Evolutionary conservation across 345 rosid genomes (phyloP), one percentile per base, ranked within the genome.

Genomic region (Schrenkiella parvula): DNA sequence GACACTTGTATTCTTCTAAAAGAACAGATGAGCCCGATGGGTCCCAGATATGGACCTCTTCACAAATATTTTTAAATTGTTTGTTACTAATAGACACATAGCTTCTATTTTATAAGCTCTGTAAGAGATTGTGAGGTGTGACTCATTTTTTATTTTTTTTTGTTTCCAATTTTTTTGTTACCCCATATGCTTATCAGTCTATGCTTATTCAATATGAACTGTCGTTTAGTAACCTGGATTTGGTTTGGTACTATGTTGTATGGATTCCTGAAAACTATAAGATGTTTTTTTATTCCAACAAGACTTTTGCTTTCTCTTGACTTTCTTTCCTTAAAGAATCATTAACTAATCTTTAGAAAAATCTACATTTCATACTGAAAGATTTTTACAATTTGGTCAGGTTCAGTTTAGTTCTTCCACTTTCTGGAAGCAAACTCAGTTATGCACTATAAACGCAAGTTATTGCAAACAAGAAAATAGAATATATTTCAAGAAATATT

Each of bases 101-200:
- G 80, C 80, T 70, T 35, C 65, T 54, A 76, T 69, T 76, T 69
- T 4, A 69, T 70, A 63, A 76, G 75, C 79, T 70, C 29, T 69
- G 71, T 63, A 28, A 75, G 62, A 59, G 37, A 61, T 53, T 75
- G 65, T 68, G 74, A 68, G 64, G 70, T 61, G 70, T 68, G 70
- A 68, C 69, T 67, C 28, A 39, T 74, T 21, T 19, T 66, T 68
- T 51, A 64, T 65, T 55, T 18, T 6, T 17, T 14, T 6, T 12
- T 50, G 2, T 23, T 50, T 47, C 15, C 61, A 58, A 22, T 39
- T 56, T 14, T 14, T 66, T 59, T 74, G 67, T 58, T 61, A 51
- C 50, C 56, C 35, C 41, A 46, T 55, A 51, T 51, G 31, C 50
- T 50, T 38, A n/a, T n/a, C n/a, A n/a, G n/a, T n/a, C n/a, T 68